A percentile compares a stretch with the other conserved stretches of the same genome.
These are phyloP conservation scores for Elsinoe fawcettii DNA, from an alignment of 2,329 filamentous ascomycete species.

Conservation along the genomic window DNA sequence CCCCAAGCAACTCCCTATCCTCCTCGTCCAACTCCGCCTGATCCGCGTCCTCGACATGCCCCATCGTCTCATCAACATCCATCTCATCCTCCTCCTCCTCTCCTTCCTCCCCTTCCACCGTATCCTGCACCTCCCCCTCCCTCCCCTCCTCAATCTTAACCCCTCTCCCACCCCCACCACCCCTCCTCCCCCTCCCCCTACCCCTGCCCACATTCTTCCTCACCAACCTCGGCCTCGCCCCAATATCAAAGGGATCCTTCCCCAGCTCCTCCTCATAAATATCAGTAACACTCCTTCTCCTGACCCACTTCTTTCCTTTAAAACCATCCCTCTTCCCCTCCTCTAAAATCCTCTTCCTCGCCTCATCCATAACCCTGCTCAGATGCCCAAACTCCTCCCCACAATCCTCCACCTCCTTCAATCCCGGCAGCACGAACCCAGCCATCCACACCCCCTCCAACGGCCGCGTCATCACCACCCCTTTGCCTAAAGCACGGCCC, in stretches of 20 bases:
- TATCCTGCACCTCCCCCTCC: slow-evolving; percentile 13
- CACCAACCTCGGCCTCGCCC: slow-evolving; percentile 10
- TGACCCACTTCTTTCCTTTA: background rate
- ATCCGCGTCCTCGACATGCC: slow-evolving; percentile 24
- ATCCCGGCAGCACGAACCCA: slow-evolving; percentile 22
- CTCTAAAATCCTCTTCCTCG: slow-evolving; percentile 10
- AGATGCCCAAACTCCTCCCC: slow-evolving; percentile 11
- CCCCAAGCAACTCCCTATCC: slow-evolving; percentile 31
- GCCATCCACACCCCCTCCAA: slow-evolving; percentile 10
- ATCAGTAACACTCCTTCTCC: slow-evolving; percentile 10
- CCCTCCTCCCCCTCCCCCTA: slow-evolving; percentile 14
- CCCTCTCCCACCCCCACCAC: background rate
- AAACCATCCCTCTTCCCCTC: background rate
- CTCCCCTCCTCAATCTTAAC: slow-evolving; percentile 4
- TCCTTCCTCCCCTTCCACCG: slow-evolving; percentile 16
- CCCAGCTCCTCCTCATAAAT: slow-evolving; percentile 8
- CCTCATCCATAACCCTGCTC: background rate
- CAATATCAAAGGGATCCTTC: slow-evolving; percentile 12
- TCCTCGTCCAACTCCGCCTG: slow-evolving; percentile 31
- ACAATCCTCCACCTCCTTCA: slow-evolving; percentile 18
- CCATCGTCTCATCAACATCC: slow-evolving; percentile 21
- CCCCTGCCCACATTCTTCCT: slow-evolving; percentile 17
- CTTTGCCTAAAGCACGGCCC: background rate
- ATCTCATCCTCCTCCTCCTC: slow-evolving; percentile 17
- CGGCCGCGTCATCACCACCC: slow-evolving; percentile 1